Percentiles rank a stretch among this genome's conserved stretches.
phyloP scores from a whole-genome alignment of 1,139 yeast genomes.

The Zygosaccharomyces pseudobailii region DNA sequence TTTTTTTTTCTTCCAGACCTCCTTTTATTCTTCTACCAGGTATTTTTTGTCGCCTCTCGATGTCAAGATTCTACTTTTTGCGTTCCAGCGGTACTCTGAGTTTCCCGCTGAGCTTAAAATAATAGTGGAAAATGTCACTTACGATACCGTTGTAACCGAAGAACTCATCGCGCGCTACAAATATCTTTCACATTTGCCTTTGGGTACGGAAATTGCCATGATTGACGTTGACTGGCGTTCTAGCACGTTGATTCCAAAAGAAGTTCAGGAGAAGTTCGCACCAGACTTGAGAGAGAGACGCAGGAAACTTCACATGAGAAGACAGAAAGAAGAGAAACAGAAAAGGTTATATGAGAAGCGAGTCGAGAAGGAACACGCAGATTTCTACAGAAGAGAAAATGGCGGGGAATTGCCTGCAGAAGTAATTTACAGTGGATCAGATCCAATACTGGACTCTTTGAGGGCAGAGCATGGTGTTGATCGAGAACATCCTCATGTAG shows the following conservation, averaged over 20 bases:
- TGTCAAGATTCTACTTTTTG: conserved; percentile 60
- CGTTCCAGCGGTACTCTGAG: conserved; percentile 56
- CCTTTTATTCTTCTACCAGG: conserved; percentile 55
- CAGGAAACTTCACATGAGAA: conserved; percentile 48
- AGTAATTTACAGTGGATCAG: conserved; percentile 1
- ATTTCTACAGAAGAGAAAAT: conserved; percentile 57
- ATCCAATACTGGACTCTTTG: conserved; percentile 14
- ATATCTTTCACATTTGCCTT: conserved; percentile 75
- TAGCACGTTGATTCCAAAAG: conserved; percentile 40
- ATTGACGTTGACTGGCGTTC: conserved; percentile 80
- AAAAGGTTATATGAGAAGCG: conserved; percentile 54
- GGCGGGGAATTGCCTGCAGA: conserved; percentile 22
- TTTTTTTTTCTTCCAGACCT: conserved; percentile 66
- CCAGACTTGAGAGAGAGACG: conserved; percentile 60
- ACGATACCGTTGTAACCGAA: conserved; percentile 53
- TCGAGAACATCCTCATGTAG: conserved; percentile 8
- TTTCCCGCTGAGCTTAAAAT: conserved; percentile 65
- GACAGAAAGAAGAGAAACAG: conserved; percentile 62
- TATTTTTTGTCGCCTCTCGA: conserved; percentile 77
- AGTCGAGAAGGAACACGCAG: conserved; percentile 54
- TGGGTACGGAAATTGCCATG: conserved; percentile 79
- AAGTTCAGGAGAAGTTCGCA: conserved; percentile 52
- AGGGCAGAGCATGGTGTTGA: conserved; percentile 8
- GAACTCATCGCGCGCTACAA: conserved; percentile 57
- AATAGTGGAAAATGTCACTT: conserved; percentile 64